phyloP scores from a whole-genome alignment of 306 rosid species.

The Cicer cuneatum region DNA sequence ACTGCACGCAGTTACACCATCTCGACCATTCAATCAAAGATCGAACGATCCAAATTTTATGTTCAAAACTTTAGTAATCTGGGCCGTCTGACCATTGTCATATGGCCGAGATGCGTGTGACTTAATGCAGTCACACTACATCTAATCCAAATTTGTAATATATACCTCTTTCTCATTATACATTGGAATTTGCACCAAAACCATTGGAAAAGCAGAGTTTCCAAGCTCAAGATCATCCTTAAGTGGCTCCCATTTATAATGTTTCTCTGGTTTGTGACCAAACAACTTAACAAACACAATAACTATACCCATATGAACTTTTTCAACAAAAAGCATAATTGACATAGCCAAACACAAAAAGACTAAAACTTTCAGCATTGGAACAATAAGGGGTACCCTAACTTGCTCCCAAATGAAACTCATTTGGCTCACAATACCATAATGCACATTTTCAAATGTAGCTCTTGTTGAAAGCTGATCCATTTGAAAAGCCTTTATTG shows the following conservation, averaged over 20 bases:
- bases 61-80: too few relatives aligned
- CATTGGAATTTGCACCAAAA: conserved; percentile 75
- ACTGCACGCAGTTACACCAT: too few relatives aligned
- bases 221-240: conserved; percentile 79
- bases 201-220: conserved; percentile 65
- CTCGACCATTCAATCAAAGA: too few relatives aligned
- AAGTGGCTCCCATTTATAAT: conserved; percentile 78
- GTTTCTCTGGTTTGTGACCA: conserved; percentile 61
- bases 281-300: conserved; percentile 63
- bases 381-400: conserved; percentile 71
- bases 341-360: conserved; percentile 73
- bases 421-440: conserved; percentile 52
- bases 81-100: too few relatives aligned
- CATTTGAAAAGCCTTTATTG: conserved; percentile 43
- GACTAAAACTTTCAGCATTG: conserved; percentile 60
- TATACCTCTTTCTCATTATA: conserved; percentile 69
- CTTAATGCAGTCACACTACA: too few relatives aligned
- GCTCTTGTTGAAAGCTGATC: conserved; percentile 36
- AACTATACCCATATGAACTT: conserved; percentile 82
- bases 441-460: conserved; percentile 42
- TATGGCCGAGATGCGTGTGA: too few relatives aligned
- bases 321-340: conserved; percentile 75
- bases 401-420: conserved; percentile 61
- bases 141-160: too few relatives aligned
- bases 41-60: too few relatives aligned